phyloP scores from a whole-genome alignment of 2,329 filamentous ascomycete species.

The Alternaria panax region DNA sequence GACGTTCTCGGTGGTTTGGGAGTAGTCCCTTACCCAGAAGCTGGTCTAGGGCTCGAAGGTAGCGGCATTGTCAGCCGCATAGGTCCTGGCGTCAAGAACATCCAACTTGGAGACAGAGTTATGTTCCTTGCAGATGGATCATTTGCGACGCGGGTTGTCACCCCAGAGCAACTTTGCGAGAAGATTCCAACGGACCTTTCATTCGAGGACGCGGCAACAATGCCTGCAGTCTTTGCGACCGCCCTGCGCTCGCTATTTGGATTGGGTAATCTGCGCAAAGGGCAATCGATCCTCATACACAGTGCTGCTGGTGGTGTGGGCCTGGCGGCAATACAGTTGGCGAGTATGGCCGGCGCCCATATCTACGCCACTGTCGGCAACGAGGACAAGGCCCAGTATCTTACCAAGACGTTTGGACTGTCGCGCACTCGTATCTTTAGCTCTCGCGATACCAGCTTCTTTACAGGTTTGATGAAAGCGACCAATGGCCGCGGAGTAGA shows the following conservation, averaged over 20 bases:
- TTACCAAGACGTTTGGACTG: conserved; percentile 12
- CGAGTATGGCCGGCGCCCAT: neutral
- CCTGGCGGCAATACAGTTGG: neutral
- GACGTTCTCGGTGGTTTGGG: no score
- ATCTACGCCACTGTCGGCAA: neutral
- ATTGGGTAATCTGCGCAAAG: neutral
- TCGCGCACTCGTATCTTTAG: conserved; percentile 32
- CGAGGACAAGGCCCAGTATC: conserved; percentile 10
- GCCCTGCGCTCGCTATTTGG: neutral
- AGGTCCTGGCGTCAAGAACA: neutral
- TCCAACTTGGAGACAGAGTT: neutral
- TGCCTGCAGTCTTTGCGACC: neutral
- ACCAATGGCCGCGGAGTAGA: conserved; percentile 34
- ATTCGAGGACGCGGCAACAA: neutral
- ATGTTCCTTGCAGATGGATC: neutral
- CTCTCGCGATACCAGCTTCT: neutral
- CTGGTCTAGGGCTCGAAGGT: neutral
- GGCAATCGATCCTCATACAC: neutral
- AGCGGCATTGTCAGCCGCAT: neutral
- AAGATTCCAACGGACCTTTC: neutral
- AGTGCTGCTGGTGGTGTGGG: conserved; percentile 29
- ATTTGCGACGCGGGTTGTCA: neutral
- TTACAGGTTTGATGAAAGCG: conserved; percentile 26
- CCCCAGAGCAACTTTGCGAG: neutral
- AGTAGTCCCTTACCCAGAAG: no score